Conservation (phyloP, 352 stramenopile species). For the Discostella stelligera region DNA sequence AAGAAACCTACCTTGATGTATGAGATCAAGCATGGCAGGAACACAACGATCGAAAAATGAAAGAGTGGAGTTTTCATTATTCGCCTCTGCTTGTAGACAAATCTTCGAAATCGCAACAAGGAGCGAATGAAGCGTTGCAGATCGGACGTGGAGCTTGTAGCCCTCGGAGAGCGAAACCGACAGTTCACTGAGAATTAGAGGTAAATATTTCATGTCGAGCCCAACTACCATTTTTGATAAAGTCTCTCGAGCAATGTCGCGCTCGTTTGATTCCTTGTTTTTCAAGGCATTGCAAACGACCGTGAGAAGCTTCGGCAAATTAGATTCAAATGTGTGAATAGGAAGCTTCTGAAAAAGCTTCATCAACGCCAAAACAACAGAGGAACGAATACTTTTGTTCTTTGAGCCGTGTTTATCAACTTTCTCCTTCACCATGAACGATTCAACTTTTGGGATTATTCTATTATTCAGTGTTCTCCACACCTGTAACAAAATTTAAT, state of each 20-base stretch:
- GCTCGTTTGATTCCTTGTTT: conserved; percentile 90
- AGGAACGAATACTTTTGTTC: conserved; percentile 89
- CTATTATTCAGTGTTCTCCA: conserved; percentile 81
- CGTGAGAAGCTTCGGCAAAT: conserved; percentile 93
- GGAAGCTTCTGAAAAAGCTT: conserved; percentile 95
- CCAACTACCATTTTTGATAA: conserved; percentile 92
- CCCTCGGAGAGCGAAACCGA: conserved; percentile 82
- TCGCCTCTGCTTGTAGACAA: conserved; percentile 37
- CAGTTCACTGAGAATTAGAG: conserved; percentile 76
- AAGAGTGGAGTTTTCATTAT: conserved; percentile 19
- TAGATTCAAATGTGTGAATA: conserved; percentile 86
- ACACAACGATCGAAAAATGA: conserved; percentile 72
- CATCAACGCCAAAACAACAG: conserved; percentile 92
- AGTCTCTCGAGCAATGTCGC: conserved; percentile 89
- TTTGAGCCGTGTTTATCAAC: conserved; percentile 82
- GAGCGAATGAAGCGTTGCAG: conserved; percentile 84
- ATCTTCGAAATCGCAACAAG: conserved; percentile 77
- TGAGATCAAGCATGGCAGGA: conserved; percentile 79
- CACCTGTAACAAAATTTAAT: conserved; percentile 38
- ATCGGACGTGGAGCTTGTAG: conserved; percentile 86
- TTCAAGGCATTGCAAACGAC: conserved; percentile 83
- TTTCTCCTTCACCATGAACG: conserved; percentile 81
- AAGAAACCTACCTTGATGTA: conserved; percentile 62
- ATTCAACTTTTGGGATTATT: conserved; percentile 84
- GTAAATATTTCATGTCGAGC: conserved; percentile 85